Conservation (phyloP, 2,329 filamentous ascomycete species). For the Paecilomyces formosus region DNA sequence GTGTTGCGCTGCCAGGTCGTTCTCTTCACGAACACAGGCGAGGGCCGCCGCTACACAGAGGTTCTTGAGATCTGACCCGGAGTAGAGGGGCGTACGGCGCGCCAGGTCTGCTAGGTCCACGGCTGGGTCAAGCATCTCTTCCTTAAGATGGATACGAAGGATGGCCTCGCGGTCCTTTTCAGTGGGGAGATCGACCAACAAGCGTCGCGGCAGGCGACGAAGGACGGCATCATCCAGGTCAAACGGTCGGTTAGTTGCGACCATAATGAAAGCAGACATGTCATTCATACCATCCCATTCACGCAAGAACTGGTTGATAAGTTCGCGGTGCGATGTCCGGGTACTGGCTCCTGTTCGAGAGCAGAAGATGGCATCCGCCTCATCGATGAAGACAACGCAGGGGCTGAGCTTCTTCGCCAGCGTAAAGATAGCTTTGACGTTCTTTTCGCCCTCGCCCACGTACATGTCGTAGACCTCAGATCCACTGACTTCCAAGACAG, state of each 20-base stretch:
- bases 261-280: conserved; percentile 90
- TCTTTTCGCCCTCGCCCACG: conserved; percentile 94
- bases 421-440: conserved; percentile 83
- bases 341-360: conserved; percentile 58
- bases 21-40: conserved; percentile 42
- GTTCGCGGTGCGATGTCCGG: conserved; percentile 69
- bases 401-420: conserved; percentile 86
- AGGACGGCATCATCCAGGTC: conserved; percentile 66
- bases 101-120: conserved; percentile 38
- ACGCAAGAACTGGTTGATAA: conserved; percentile 92
- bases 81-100: conserved; percentile 41
- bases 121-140: conserved; percentile 35
- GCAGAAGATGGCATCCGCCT: conserved; percentile 87
- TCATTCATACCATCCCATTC: conserved; percentile 93
- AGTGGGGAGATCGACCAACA: conserved; percentile 43
- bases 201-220: conserved; percentile 41
- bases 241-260: conserved; percentile 91
- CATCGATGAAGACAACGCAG: conserved; percentile 93
- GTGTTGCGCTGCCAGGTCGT: conserved; percentile 29
- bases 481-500: conserved; percentile 74
- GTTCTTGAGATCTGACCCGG: conserved; percentile 47
- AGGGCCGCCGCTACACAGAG: conserved; percentile 44
- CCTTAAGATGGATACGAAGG: conserved; percentile 43
- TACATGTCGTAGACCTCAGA: conserved; percentile 95
- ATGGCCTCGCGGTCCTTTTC: conserved; percentile 40